phyloP scores from a whole-genome alignment of 2,329 filamentous ascomycete species.

The Tolypocladium endophyticum region DNA sequence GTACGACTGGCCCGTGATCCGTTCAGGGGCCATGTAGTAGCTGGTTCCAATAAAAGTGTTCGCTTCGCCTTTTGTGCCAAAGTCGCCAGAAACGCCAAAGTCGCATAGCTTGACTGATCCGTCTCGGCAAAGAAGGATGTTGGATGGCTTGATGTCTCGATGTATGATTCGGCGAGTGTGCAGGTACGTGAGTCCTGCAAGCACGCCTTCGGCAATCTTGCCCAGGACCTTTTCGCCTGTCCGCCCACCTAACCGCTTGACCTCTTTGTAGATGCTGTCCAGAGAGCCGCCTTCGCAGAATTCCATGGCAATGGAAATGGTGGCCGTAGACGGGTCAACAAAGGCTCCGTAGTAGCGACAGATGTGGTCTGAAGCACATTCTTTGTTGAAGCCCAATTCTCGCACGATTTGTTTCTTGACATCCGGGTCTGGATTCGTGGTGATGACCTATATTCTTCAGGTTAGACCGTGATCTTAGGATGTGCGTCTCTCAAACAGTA shows the following conservation, averaged over 20 bases:
- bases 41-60: slow-evolving; percentile 98
- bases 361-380: slow-evolving; percentile 90
- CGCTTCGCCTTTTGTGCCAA: slow-evolving; percentile 95
- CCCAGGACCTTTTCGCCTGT: slow-evolving; percentile 96
- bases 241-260: slow-evolving; percentile 86
- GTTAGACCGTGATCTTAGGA: slow-evolving; percentile 8
- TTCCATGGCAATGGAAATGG: slow-evolving; percentile 98
- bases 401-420: slow-evolving; percentile 97
- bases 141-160: slow-evolving; percentile 96
- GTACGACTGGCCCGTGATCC: slow-evolving; percentile 94
- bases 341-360: slow-evolving; percentile 97
- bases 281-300: slow-evolving; percentile 95
- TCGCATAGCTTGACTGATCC: slow-evolving; percentile 97
- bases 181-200: slow-evolving; percentile 89
- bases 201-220: slow-evolving; percentile 90
- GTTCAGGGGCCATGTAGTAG: slow-evolving; percentile 98
- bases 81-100: slow-evolving; percentile 95
- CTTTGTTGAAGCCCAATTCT: slow-evolving; percentile 95
- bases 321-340: slow-evolving; percentile 88
- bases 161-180: slow-evolving; percentile 96
- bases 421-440: slow-evolving; percentile 92
- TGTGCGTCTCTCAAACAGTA: background rate
- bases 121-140: slow-evolving; percentile 85
- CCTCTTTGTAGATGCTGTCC: slow-evolving; percentile 94
- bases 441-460: slow-evolving; percentile 63